These are phyloP conservation scores for Xylaria venustula DNA, from an alignment of 495 filamentous ascomycete species.

Conservation along the genomic window DNA sequence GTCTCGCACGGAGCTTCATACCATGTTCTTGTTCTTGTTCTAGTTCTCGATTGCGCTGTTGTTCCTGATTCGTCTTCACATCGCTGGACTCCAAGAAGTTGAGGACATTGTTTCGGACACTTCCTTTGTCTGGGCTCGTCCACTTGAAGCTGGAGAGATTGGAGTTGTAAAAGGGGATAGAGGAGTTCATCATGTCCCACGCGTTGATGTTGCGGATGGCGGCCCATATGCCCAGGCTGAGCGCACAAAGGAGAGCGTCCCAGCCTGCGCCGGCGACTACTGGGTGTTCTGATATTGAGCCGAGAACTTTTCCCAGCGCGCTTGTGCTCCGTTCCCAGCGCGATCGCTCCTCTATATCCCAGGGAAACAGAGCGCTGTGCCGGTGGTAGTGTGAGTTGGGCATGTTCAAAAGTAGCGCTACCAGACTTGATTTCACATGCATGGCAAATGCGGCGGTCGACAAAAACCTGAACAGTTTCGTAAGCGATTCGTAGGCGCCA, in stretches of 20 bases:
- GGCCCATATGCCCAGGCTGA: conserved; percentile 54
- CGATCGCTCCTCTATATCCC: conserved; percentile 39
- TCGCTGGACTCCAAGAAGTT: background rate
- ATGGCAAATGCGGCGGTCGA: conserved; percentile 34
- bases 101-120: conserved; percentile 1
- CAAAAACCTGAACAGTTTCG: conserved; percentile 41
- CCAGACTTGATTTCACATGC: conserved; percentile 37
- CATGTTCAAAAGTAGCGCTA: conserved; percentile 38
- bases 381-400: conserved; percentile 45
- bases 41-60: too few relatives aligned
- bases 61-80: background rate
- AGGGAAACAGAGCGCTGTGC: conserved; percentile 42
- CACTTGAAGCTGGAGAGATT: background rate
- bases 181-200: conserved; percentile 34
- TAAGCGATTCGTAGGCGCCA: conserved; percentile 37
- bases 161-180: conserved; percentile 19
- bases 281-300: conserved; percentile 46
- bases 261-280: conserved; percentile 46
- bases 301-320: conserved; percentile 41
- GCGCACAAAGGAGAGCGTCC: conserved; percentile 50
- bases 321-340: conserved; percentile 41
- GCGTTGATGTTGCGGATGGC: conserved; percentile 48
- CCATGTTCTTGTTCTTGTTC: background rate
- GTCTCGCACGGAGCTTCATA: conserved; percentile 18
- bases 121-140: background rate